Evolutionary conservation across 805 yeast genomes (phyloP), one percentile per base, ranked within the genome.

Genomic region (Metschnikowia santaceciliae): DNA sequence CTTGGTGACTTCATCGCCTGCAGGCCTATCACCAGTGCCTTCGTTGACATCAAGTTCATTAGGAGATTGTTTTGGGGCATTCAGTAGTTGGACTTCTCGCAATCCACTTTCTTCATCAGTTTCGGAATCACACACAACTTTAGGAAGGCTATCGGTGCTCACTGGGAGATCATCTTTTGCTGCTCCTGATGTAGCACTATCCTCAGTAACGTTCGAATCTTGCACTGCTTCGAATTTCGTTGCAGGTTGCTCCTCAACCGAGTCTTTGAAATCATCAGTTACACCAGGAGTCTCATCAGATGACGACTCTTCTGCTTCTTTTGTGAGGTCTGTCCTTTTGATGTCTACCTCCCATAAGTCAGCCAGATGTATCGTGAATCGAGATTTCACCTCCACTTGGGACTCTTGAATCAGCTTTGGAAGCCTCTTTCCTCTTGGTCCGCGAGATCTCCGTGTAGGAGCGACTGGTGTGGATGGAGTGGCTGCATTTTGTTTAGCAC

Each of bases 391-490:
- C 32, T 73, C 72, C 8, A 71, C 62, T 26, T 54, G 61, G 0
- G 77, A 69, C 3, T 75, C 73, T 42, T 75, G 72, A 11, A 83
- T 79, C n/a, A 73, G 66, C 50, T 73, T 76, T 0, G 94, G 94
- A 48, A 86, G 67, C 59, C 80, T 82, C 53, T 88, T 79, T 0
- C 91, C 91, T 54, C 81, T 75, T 42, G 95, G 95, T 0, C 92
- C 94, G 57, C 71, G 83, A 0, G 83, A 84, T 60, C 92, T 77
- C 32, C 80, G 42, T 39, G 32, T 49, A 3, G 54, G 42, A 14
- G 47, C 35, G 11, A 15, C 32, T 2, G 26, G 15, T 1, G 46
- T 13, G 14, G 49, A n/a, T 3, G 35, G 11, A 2, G 32, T 15
- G 4, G 52, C 15, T 2, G 37, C 3, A n/a, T 7, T 20, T 4